These are phyloP conservation scores for Fragilariopsis cylindrus DNA, from an alignment of 108 stramenopile species.

Conservation along the genomic window DNA sequence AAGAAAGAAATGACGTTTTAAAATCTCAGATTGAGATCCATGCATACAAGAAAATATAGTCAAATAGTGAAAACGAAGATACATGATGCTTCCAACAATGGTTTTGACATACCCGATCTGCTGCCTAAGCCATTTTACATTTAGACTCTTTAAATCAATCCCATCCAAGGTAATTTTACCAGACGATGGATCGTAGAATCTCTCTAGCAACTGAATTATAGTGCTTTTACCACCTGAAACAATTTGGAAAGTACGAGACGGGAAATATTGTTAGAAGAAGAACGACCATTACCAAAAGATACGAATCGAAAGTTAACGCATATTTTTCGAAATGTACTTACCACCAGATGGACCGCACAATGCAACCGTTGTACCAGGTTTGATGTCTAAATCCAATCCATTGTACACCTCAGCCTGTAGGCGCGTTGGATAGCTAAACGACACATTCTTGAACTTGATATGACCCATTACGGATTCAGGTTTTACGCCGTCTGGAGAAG, in stretches of 20 bases:
- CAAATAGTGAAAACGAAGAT: too few species aligned
- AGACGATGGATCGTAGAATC: constrained; percentile 76
- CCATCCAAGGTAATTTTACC: constrained; percentile 81
- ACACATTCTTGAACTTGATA: constrained; percentile 50
- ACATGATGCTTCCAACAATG: too few species aligned
- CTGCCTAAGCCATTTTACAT: constrained; percentile 72
- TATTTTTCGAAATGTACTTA: neutral
- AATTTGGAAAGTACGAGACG: constrained; percentile 14
- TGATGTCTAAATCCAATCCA: constrained; percentile 55
- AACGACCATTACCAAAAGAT: too few species aligned
- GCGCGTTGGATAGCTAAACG: constrained; percentile 70
- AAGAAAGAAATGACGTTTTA: too few species aligned
- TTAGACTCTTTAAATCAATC: constrained; percentile 58
- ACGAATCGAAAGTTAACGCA: too few species aligned
- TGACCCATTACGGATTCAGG: constrained; percentile 46
- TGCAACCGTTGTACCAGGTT: constrained; percentile 66
- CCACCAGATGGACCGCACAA: constrained; percentile 71
- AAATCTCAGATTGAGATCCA: too few species aligned
- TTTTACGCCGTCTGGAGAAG: constrained; percentile 49
- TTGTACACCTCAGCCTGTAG: constrained; percentile 47
- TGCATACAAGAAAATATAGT: too few species aligned
- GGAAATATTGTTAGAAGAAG: too few species aligned
- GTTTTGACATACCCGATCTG: constrained; percentile 54
- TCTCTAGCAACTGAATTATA: constrained; percentile 71
- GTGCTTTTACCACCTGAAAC: constrained; percentile 58